Percentiles rank a stretch among this genome's conserved stretches.
Conservation (phyloP, 495 filamentous ascomycete genomes). For the Mytilinidion resinicola region DNA sequence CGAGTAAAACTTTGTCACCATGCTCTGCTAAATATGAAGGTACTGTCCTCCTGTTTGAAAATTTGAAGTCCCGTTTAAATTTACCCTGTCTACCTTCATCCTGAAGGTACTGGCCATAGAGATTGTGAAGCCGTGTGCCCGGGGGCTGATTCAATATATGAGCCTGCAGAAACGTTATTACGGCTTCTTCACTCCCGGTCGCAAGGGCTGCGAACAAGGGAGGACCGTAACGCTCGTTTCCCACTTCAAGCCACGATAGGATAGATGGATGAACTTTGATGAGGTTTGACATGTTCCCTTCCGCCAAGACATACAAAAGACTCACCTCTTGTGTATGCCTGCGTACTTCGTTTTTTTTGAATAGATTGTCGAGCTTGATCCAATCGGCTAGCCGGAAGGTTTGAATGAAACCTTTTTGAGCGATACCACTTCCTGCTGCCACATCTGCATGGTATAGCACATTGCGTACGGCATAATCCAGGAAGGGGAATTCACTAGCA, state of each 20-base stretch:
- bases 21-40: background rate
- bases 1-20: no score
- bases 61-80: background rate
- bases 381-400: background rate
- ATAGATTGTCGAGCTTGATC: constrained; percentile 12
- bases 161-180: background rate
- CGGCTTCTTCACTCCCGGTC: background rate
- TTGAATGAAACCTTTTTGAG: constrained; percentile 4
- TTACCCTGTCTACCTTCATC: background rate
- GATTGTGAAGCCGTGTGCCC: background rate
- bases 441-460: constrained; percentile 20
- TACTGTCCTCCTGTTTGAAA: background rate
- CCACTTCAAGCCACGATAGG: constrained; percentile 20
- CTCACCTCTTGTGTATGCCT: constrained; percentile 7
- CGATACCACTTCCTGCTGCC: constrained; percentile 9
- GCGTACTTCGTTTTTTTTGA: constrained; percentile 11
- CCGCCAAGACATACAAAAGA: constrained; percentile 13
- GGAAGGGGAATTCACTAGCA: constrained; percentile 8
- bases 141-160: background rate
- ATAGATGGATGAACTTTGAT: constrained; percentile 6
- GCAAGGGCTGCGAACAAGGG: background rate
- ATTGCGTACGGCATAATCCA: constrained; percentile 17
- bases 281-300: constrained; percentile 12
- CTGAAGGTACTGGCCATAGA: background rate
- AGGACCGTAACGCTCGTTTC: constrained; percentile 7